Evolutionary conservation across 1,284 basidiomycete genomes (phyloP).

Genomic region (Rhodotorula sp.): DNA sequence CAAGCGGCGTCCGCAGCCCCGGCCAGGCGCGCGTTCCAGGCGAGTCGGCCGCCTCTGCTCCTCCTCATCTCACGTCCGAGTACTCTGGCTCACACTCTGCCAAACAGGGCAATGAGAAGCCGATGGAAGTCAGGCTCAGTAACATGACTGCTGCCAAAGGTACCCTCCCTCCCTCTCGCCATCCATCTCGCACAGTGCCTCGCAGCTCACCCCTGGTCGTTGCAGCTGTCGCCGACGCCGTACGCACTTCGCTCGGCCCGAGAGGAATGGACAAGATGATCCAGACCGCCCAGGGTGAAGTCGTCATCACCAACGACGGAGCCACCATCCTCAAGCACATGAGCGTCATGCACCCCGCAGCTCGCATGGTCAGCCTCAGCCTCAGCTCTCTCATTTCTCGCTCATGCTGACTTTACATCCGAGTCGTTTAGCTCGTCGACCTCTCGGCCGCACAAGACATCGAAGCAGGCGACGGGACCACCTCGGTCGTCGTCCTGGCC

Average conservation of each 20-base stretch:
- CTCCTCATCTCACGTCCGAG: constrained; percentile 44
- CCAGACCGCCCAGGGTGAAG: constrained; percentile 93
- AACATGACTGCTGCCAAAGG: constrained; percentile 97
- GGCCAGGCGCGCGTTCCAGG: constrained; percentile 13
- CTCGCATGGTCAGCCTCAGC: constrained; percentile 73
- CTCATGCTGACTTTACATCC: too few species aligned
- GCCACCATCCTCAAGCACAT: constrained; percentile 98
- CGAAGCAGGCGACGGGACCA: constrained; percentile 99
- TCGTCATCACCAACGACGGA: constrained; percentile 98
- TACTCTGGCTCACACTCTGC: constrained; percentile 45
- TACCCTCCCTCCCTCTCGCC: constrained; percentile 45
- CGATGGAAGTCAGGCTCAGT: constrained; percentile 87
- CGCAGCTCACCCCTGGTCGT: background rate
- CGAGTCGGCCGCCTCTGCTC: background rate
- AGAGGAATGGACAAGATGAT: constrained; percentile 97
- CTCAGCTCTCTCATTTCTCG: too few species aligned
- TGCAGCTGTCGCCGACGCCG: constrained; percentile 92
- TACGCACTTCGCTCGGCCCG: constrained; percentile 93
- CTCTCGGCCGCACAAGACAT: constrained; percentile 97
- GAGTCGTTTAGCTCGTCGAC: too few species aligned
- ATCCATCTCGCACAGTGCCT: background rate
- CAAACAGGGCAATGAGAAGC: constrained; percentile 68
- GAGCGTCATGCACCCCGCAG: constrained; percentile 95
- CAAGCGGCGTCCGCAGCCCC: background rate
- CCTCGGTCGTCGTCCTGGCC: constrained; percentile 93